Base-by-base conservation (phyloP, 345 rosid genomes). In the Euphorbia pulcherrima region DNA sequence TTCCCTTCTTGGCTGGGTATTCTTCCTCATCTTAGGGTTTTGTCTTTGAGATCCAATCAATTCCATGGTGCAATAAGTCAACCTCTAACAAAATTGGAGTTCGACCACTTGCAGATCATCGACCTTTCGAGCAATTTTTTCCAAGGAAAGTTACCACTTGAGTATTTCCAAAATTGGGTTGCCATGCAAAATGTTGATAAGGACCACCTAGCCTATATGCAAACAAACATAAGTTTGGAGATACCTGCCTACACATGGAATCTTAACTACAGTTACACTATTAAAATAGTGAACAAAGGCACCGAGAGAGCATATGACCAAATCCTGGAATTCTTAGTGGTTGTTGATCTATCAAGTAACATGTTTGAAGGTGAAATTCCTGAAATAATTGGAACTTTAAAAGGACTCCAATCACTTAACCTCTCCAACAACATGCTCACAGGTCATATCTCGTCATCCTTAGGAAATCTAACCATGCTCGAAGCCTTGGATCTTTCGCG, bases 291-390 rank as follows among this genome's bases (percentile, higher is more conserved):
- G 10, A 60, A 26, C 20, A 69, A 69, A 27, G 65, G 72, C 20
- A 39, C 23, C 0, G 3, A 58, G 18, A 35, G 47, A 68, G 29
- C 24, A 24, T 62, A 58, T 26, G 57, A 46, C 29, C 28, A 47
- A 18, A 68, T 68, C 12, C 46, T 11, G 4, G 62, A 26, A n/a
- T 11, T 41, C 13, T 68, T 59, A 13, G 30, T 28, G 23, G 37
- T 29, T 3, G 20, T 52, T 9, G 76, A 72, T 50, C 61, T 72
- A 29, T 72, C 76, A 3, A 28, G 18, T 52, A 72, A 72, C 39
- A 35, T 13, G 0, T 72, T 72, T 40, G 61, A 72, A 7, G 71
- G 76, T 13, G 23, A 27, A 13, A 59, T 72, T 44, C 71, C 76
- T 16, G 65, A 59, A 26, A 21, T 5, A 17, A 33, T 66, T 16